Evolutionary conservation across 78 protist species (phyloP).

Genomic region (Pigoraptor vietnamica): DNA sequence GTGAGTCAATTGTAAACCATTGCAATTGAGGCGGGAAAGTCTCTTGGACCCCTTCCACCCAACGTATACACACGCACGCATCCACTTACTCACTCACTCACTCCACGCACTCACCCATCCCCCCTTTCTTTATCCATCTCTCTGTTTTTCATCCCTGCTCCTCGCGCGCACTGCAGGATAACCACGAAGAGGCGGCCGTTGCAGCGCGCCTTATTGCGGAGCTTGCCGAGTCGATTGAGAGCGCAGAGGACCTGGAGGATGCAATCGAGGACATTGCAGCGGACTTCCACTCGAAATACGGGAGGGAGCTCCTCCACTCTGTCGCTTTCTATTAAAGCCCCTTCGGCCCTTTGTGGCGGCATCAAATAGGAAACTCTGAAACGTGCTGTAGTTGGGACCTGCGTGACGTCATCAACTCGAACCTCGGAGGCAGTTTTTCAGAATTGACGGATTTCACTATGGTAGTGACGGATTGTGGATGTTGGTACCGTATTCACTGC

Average conservation of each 20-base stretch:
- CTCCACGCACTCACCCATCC: not conserved
- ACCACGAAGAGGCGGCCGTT: constrained; percentile 1
- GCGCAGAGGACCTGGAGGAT: not conserved
- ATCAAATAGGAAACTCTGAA: too few species aligned
- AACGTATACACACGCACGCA: not conserved
- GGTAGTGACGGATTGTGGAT: too few species aligned
- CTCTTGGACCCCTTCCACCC: too few species aligned
- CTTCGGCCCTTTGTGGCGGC: too few species aligned
- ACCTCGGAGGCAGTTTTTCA: too few species aligned
- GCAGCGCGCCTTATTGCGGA: not conserved
- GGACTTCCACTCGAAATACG: not conserved
- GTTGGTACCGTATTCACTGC: too few species aligned
- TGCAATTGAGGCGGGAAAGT: too few species aligned
- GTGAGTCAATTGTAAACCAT: not conserved
- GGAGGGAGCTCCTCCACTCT: not conserved
- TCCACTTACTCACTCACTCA: not conserved
- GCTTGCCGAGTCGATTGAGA: not conserved
- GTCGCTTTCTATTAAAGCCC: not conserved
- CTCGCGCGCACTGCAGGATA: not conserved
- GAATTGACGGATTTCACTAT: too few species aligned
- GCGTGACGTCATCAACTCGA: too few species aligned
- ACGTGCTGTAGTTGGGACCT: too few species aligned
- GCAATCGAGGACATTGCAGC: not conserved
- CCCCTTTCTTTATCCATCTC: too few species aligned
- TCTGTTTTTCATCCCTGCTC: not conserved